A percentile compares a stretch with the other conserved stretches of the same genome.
phyloP scores from a whole-genome alignment of 495 filamentous ascomycete genomes.

The Ramalina intermedia region DNA sequence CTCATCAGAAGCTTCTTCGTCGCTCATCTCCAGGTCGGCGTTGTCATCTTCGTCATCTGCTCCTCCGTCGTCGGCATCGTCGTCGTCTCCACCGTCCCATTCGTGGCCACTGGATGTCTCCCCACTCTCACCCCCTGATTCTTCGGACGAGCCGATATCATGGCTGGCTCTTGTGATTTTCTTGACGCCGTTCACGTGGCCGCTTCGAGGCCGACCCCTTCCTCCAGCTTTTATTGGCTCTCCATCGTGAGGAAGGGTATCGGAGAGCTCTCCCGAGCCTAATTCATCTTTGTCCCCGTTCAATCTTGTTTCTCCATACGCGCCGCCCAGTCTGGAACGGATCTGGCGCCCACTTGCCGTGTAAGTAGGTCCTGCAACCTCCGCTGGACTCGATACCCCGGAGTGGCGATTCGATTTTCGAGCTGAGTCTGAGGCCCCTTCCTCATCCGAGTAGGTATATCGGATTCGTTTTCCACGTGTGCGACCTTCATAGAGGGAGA shows the following conservation, averaged over 20 bases:
- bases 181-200: neutral
- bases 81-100: constrained; percentile 37
- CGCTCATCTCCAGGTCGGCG: constrained; percentile 23
- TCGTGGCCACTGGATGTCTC: constrained; percentile 32
- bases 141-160: constrained; percentile 36
- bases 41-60: constrained; percentile 39
- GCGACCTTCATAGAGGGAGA: constrained; percentile 89
- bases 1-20: constrained; percentile 19
- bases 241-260: constrained; percentile 46
- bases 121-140: constrained; percentile 45
- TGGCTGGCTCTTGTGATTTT: neutral
- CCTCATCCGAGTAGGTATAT: constrained; percentile 90
- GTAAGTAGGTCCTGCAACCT: constrained; percentile 57
- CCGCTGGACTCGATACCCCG: constrained; percentile 52
- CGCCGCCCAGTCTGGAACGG: constrained; percentile 53
- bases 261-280: constrained; percentile 11
- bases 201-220: constrained; percentile 7
- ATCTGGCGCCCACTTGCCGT: constrained; percentile 88
- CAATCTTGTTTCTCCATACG: constrained; percentile 61
- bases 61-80: constrained; percentile 40
- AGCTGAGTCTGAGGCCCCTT: constrained; percentile 50
- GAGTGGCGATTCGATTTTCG: constrained; percentile 68
- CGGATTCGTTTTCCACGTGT: constrained; percentile 90
- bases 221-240: constrained; percentile 38
- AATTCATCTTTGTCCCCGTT: constrained; percentile 34